These are phyloP conservation scores for Protomyces inouyei DNA, from an alignment of 1,139 yeast species.

Conservation along the genomic window DNA sequence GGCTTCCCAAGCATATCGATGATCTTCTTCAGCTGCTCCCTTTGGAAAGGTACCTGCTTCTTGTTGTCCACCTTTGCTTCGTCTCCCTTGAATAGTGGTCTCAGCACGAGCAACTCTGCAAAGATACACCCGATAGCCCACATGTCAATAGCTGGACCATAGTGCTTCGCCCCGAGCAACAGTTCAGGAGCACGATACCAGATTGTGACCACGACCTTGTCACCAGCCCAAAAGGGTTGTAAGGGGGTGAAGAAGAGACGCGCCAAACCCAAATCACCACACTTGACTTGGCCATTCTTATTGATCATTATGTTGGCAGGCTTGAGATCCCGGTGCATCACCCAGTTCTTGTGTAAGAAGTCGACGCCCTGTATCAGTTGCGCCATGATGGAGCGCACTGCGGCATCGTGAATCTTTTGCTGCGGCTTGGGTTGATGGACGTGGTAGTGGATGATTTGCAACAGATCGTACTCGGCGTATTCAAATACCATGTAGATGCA, in stretches of 20 bases:
- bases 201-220: slow-evolving; percentile 94
- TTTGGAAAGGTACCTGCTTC: slow-evolving; percentile 88
- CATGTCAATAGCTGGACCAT: slow-evolving; percentile 81
- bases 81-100: slow-evolving; percentile 96
- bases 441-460: slow-evolving; percentile 37
- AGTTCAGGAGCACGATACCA: slow-evolving; percentile 98
- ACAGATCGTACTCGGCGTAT: slow-evolving; percentile 88
- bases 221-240: slow-evolving; percentile 87
- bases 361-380: slow-evolving; percentile 89
- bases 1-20: slow-evolving; percentile 91
- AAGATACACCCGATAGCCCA: slow-evolving; percentile 98
- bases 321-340: slow-evolving; percentile 87
- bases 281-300: slow-evolving; percentile 78
- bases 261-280: slow-evolving; percentile 89
- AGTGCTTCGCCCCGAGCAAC: slow-evolving; percentile 83
- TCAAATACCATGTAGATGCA: slow-evolving; percentile 93
- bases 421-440: slow-evolving; percentile 72
- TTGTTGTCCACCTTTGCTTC: slow-evolving; percentile 93
- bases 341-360: slow-evolving; percentile 91
- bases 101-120: slow-evolving; percentile 78
- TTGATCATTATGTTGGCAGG: slow-evolving; percentile 99
- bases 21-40: slow-evolving; percentile 83
- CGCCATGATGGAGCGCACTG: slow-evolving; percentile 80
- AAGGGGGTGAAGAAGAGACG: slow-evolving; percentile 82
- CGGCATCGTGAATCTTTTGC: slow-evolving; percentile 76